phyloP scores from a whole-genome alignment of 805 yeast genomes.

The Hanseniaspora meyeri region DNA sequence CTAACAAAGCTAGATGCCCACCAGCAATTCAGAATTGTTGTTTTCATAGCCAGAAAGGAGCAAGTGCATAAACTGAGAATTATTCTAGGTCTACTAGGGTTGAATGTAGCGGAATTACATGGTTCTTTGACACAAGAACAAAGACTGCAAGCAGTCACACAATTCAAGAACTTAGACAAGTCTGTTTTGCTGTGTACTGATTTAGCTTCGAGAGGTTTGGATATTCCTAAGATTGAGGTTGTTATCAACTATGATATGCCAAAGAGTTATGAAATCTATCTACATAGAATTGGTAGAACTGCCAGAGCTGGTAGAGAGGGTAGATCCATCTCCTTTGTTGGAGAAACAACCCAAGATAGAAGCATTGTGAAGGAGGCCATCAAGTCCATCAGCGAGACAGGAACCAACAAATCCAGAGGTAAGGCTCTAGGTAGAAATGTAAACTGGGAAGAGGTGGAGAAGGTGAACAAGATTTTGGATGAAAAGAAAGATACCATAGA shows the following conservation, averaged over 20 bases:
- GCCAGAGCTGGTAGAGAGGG: constrained; percentile 99
- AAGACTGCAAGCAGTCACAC: constrained; percentile 71
- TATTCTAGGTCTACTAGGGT: constrained; percentile 57
- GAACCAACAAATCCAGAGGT: constrained; percentile 28
- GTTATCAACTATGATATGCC: constrained; percentile 97
- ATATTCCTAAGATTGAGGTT: constrained; percentile 92
- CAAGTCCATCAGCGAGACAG: constrained; percentile 43
- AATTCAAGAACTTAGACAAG: constrained; percentile 68
- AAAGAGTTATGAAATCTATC: constrained; percentile 73
- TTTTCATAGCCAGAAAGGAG: constrained; percentile 85
- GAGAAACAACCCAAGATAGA: constrained; percentile 80
- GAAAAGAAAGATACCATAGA: constrained; percentile 48
- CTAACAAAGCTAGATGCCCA: constrained; percentile 53
- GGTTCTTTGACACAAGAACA: constrained; percentile 86
- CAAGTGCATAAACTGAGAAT: constrained; percentile 79
- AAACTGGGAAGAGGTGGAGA: constrained; percentile 79
- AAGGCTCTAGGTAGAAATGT: constrained; percentile 80
- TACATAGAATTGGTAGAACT: constrained; percentile 97
- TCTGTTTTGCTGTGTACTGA: constrained; percentile 92
- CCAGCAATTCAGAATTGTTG: constrained; percentile 63
- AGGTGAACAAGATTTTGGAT: constrained; percentile 47
- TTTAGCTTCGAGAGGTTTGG: constrained; percentile 97
- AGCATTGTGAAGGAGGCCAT: constrained; percentile 83
- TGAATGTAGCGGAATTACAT: constrained; percentile 68
- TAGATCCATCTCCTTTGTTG: constrained; percentile 82